Conservation (phyloP, 1,139 yeast genomes). For the Geotrichum histeridarum region DNA sequence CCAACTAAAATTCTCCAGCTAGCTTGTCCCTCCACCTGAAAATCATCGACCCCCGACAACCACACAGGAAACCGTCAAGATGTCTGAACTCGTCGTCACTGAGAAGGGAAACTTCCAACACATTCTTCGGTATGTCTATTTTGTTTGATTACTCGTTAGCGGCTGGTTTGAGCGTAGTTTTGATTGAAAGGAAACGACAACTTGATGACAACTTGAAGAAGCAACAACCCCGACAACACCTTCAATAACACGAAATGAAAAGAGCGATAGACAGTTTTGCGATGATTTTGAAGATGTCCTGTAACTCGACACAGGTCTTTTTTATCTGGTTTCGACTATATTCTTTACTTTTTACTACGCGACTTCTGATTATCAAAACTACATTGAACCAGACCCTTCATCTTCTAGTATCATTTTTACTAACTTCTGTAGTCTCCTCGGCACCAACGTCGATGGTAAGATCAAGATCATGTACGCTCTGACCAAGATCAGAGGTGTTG, state of each 20-base stretch:
- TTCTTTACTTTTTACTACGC: background rate
- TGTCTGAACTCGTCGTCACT: constrained; percentile 91
- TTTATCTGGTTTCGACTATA: too few species aligned
- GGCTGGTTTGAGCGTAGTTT: too few species aligned
- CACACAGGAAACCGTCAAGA: constrained; percentile 26
- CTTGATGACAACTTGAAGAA: background rate
- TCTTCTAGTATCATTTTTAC: background rate
- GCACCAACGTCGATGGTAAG: constrained; percentile 99
- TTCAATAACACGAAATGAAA: background rate
- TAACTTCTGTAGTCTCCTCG: constrained; percentile 66
- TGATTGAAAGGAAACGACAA: too few species aligned
- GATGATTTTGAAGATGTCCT: too few species aligned
- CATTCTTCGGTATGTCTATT: constrained; percentile 89
- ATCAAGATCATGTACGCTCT: constrained; percentile 99
- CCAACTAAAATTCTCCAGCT: background rate
- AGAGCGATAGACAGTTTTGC: background rate
- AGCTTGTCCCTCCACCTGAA: constrained; percentile 5
- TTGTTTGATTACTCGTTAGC: background rate
- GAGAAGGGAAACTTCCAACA: constrained; percentile 99
- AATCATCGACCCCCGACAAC: constrained; percentile 8
- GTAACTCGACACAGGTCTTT: too few species aligned
- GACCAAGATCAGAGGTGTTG: constrained; percentile 99
- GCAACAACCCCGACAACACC: background rate
- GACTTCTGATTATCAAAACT: background rate
- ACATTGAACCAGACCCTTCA: background rate